A percentile compares a stretch with the other conserved stretches of the same genome.
phyloP scores from a whole-genome alignment of 2,329 filamentous ascomycete genomes.

The Cladosporium colombiae region DNA sequence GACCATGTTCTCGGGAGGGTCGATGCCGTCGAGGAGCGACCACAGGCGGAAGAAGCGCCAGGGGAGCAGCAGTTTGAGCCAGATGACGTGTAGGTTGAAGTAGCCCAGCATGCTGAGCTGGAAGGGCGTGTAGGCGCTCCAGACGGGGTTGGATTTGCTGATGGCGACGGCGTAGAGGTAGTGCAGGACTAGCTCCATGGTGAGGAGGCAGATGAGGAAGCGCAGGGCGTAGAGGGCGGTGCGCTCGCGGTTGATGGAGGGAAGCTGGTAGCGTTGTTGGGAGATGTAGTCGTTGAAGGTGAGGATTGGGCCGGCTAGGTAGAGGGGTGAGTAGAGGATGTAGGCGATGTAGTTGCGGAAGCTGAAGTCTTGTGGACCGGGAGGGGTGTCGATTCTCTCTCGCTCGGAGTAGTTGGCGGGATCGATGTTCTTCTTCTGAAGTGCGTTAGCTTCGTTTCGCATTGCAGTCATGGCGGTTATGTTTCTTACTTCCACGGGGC shows the following conservation, averaged over 20 bases:
- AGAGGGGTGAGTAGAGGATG: constrained; percentile 86
- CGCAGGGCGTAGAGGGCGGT: constrained; percentile 81
- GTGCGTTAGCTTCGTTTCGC: constrained; percentile 57
- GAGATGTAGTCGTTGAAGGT: constrained; percentile 98
- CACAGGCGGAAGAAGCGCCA: constrained; percentile 99
- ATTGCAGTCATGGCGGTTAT: constrained; percentile 23
- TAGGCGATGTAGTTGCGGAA: constrained; percentile 91
- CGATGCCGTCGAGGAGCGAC: constrained; percentile 84
- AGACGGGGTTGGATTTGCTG: constrained; percentile 74
- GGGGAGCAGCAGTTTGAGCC: constrained; percentile 93
- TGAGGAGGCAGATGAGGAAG: constrained; percentile 75
- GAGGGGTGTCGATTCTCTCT: constrained; percentile 78
- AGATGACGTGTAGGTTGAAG: constrained; percentile 96
- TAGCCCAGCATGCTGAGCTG: constrained; percentile 89
- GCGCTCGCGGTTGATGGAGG: constrained; percentile 66
- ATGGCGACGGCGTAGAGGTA: constrained; percentile 94
- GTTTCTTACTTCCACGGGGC: constrained; percentile 78
- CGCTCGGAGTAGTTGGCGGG: constrained; percentile 81
- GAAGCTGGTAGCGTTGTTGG: constrained; percentile 72
- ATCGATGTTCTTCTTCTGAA: constrained; percentile 97
- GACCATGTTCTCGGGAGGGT: constrained; percentile 97
- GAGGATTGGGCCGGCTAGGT: constrained; percentile 87
- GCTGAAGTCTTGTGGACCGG: constrained; percentile 68
- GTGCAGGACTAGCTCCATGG: constrained; percentile 90
- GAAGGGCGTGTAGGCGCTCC: constrained; percentile 79